A percentile compares a stretch with the other conserved stretches of the same genome.
Evolutionary conservation across 179 eudicot genomes (phyloP).

Genomic region (Beta macrorhiza): DNA sequence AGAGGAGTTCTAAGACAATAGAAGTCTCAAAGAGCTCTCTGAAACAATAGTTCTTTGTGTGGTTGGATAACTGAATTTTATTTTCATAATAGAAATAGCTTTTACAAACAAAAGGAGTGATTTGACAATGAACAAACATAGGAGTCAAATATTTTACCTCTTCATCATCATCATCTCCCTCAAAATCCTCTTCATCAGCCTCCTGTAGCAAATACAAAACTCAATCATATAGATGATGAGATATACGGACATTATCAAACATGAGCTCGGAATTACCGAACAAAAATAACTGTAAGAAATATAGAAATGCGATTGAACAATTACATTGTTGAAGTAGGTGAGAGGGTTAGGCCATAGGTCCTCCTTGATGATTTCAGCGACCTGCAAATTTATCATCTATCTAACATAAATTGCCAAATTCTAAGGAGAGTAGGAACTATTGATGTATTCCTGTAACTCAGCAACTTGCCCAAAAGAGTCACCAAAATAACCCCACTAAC

Average conservation of each 20-base stretch:
- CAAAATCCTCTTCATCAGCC: constrained; percentile 70
- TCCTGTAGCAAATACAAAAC: constrained; percentile 43
- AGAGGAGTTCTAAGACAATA: background rate
- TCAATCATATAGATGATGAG: constrained; percentile 8
- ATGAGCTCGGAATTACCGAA: background rate
- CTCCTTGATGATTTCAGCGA: constrained; percentile 94
- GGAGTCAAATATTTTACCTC: constrained; percentile 48
- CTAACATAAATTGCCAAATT: constrained; percentile 16
- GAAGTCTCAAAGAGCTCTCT: background rate
- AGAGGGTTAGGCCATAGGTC: constrained; percentile 97
- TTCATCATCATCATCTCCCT: constrained; percentile 67
- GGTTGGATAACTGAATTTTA: too few relatives aligned
- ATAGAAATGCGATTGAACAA: constrained; percentile 8
- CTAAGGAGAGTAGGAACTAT: background rate
- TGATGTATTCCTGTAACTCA: background rate
- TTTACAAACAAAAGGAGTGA: background rate
- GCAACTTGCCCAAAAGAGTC: background rate
- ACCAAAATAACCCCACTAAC: constrained; percentile 34
- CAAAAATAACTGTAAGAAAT: background rate
- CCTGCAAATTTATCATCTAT: constrained; percentile 41
- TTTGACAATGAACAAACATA: background rate
- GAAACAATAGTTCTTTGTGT: background rate
- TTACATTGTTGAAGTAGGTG: constrained; percentile 76
- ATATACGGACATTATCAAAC: background rate
- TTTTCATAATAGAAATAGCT: background rate